Conservation (phyloP, 2,329 filamentous ascomycete species). For the Pezicula radicicola region DNA sequence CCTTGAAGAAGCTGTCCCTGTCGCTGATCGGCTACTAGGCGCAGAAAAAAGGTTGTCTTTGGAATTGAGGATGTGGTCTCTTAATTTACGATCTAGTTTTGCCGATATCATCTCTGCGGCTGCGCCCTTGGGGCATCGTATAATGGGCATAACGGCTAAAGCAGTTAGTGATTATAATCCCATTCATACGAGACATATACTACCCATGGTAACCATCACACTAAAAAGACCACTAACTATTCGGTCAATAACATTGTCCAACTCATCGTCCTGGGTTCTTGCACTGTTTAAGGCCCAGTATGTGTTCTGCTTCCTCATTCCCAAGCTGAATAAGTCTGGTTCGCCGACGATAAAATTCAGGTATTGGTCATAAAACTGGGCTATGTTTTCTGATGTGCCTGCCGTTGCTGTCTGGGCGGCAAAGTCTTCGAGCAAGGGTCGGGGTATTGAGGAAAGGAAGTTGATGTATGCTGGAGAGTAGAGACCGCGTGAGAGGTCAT, state of each 20-base stretch:
- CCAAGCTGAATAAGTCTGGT: slow-evolving; percentile 90
- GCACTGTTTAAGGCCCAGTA: slow-evolving; percentile 97
- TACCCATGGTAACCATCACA: slow-evolving; percentile 97
- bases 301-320: slow-evolving; percentile 84
- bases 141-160: slow-evolving; percentile 85
- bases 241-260: slow-evolving; percentile 82
- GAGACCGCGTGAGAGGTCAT: slow-evolving; percentile 79
- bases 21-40: slow-evolving; percentile 51
- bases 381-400: slow-evolving; percentile 83
- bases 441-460: slow-evolving; percentile 89
- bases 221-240: slow-evolving; percentile 97
- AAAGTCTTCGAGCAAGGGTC: slow-evolving; percentile 91
- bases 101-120: slow-evolving; percentile 92
- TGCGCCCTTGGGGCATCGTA: slow-evolving; percentile 87
- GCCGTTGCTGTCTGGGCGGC: slow-evolving; percentile 81
- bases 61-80: slow-evolving; percentile 94
- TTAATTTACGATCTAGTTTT: slow-evolving; percentile 90
- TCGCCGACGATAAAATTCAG: slow-evolving; percentile 96
- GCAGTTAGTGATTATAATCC: slow-evolving; percentile 20
- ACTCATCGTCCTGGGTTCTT: slow-evolving; percentile 82
- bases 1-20: slow-evolving; percentile 66
- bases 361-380: slow-evolving; percentile 94
- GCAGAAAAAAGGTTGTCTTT: slow-evolving; percentile 93
- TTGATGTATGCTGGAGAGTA: slow-evolving; percentile 96
- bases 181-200: slow-evolving; percentile 17